These are phyloP conservation scores for Plasmodium berghei DNA, from an alignment of 169 alveolate species.

Conservation along the genomic window DNA sequence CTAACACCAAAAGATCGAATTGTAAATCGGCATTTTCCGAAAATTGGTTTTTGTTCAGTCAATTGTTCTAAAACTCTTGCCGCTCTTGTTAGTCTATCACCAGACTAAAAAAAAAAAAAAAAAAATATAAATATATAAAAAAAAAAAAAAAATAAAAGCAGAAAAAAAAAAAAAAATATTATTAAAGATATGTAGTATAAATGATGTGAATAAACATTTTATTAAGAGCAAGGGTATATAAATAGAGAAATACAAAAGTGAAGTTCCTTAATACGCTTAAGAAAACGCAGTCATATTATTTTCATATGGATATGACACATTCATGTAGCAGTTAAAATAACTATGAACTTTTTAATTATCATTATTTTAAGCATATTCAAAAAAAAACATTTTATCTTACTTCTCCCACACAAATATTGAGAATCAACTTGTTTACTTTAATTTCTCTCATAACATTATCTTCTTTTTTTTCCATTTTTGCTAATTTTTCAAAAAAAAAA, in stretches of 20 bases:
- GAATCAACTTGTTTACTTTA: conserved; percentile 97
- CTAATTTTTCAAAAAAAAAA: conserved; percentile 15
- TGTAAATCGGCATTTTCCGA: conserved; percentile 96
- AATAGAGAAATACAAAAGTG: no score
- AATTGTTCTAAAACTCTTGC: conserved; percentile 99
- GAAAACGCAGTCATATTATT: no score
- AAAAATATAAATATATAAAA: background rate
- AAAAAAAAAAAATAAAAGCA: background rate
- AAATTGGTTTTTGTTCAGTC: conserved; percentile 98
- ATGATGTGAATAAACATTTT: no score
- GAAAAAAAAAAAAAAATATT: background rate
- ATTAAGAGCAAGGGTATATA: no score
- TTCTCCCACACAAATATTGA: conserved; percentile 99
- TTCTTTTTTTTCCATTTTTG: conserved; percentile 83
- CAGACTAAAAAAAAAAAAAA: conserved; percentile 87
- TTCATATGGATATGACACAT: no score
- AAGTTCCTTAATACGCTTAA: no score
- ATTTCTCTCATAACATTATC: conserved; percentile 98
- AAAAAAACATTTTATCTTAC: conserved; percentile 73
- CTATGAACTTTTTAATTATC: no score
- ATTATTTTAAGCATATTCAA: no score
- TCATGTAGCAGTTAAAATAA: no score
- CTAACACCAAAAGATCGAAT: conserved; percentile 98
- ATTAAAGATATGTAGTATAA: background rate
- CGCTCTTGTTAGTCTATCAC: conserved; percentile 99